A percentile compares a stretch with the other conserved stretches of the same genome.
Conservation (phyloP, 208 protist genomes). For the Crithidia fasciculata region DNA sequence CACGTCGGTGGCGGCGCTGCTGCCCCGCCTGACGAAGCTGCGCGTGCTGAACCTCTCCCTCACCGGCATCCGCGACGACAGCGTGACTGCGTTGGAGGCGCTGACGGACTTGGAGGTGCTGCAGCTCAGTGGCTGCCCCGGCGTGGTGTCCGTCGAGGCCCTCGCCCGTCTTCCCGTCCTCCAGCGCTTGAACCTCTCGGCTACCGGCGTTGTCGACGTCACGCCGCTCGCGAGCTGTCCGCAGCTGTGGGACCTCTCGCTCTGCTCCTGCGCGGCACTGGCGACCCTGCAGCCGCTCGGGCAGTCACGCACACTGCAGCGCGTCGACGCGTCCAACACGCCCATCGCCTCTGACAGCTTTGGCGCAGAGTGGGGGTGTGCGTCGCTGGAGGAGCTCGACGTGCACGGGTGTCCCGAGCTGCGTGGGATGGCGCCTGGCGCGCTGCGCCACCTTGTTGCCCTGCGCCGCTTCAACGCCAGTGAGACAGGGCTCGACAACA, state of each 20-base stretch:
- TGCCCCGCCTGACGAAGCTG: slow-evolving; percentile 21
- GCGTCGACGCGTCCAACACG: slow-evolving; percentile 23
- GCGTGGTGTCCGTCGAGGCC: slow-evolving; percentile 25
- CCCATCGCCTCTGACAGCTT: slow-evolving; percentile 21
- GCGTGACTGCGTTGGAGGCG: slow-evolving; percentile 8
- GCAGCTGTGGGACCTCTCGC: slow-evolving; percentile 28
- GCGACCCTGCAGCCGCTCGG: slow-evolving; percentile 32
- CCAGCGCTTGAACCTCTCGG: slow-evolving; percentile 41
- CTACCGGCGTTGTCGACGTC: slow-evolving; percentile 36
- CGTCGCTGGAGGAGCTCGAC: slow-evolving; percentile 29
- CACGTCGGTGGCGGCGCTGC: slow-evolving; percentile 21
- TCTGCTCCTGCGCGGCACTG: slow-evolving; percentile 8
- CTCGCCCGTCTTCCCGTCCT: slow-evolving; percentile 28
- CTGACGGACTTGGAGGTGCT: slow-evolving; percentile 31
- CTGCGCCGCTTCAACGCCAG: slow-evolving; percentile 38
- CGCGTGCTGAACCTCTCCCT: slow-evolving; percentile 27
- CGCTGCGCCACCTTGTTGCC: slow-evolving; percentile 5
- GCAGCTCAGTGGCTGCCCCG: slow-evolving; percentile 34
- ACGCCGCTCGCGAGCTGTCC: slow-evolving; percentile 19
- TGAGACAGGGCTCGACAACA: slow-evolving; percentile 33
- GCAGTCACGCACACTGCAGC: slow-evolving; percentile 26
- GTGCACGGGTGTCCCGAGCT: slow-evolving; percentile 14
- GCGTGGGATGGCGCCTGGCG: neutral
- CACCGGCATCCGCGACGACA: slow-evolving; percentile 23
- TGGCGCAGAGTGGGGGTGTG: slow-evolving; percentile 6